These are phyloP conservation scores for Pezicula neosporulosa DNA, from an alignment of 2,329 filamentous ascomycete genomes.

Conservation along the genomic window DNA sequence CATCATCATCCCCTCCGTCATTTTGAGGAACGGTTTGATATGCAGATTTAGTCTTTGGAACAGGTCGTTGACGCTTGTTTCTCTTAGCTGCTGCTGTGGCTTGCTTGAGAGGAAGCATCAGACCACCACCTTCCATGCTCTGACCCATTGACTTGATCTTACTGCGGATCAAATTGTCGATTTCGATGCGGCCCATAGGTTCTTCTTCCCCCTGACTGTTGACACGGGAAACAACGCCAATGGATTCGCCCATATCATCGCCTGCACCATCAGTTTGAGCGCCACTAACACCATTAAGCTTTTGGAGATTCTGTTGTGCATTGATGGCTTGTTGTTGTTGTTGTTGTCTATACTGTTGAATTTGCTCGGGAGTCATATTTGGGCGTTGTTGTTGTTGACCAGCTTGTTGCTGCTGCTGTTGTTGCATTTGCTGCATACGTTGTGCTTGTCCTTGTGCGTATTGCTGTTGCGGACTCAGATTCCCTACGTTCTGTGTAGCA, in stretches of 20 bases:
- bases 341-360: background rate
- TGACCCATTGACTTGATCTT: constrained; percentile 64
- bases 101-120: constrained; percentile 65
- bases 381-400: too few species aligned
- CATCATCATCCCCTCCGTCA: constrained; percentile 63
- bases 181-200: constrained; percentile 57
- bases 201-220: constrained; percentile 49
- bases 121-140: constrained; percentile 68
- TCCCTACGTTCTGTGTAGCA: background rate
- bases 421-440: constrained; percentile 14
- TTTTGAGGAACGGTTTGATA: constrained; percentile 39
- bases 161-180: constrained; percentile 66
- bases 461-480: constrained; percentile 29
- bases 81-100: constrained; percentile 33
- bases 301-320: constrained; percentile 5
- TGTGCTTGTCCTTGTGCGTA: constrained; percentile 33
- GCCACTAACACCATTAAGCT: constrained; percentile 38
- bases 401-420: too few species aligned
- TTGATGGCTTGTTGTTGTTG: constrained; percentile 8
- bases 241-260: constrained; percentile 48
- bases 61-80: constrained; percentile 23
- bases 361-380: too few species aligned
- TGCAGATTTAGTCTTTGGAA: constrained; percentile 13
- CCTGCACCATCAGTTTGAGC: constrained; percentile 75
- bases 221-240: constrained; percentile 56